Percentiles rank a stretch among this genome's conserved stretches.
Conservation (phyloP, 352 stramenopile genomes). For the Hyaloperonospora brassicae region DNA sequence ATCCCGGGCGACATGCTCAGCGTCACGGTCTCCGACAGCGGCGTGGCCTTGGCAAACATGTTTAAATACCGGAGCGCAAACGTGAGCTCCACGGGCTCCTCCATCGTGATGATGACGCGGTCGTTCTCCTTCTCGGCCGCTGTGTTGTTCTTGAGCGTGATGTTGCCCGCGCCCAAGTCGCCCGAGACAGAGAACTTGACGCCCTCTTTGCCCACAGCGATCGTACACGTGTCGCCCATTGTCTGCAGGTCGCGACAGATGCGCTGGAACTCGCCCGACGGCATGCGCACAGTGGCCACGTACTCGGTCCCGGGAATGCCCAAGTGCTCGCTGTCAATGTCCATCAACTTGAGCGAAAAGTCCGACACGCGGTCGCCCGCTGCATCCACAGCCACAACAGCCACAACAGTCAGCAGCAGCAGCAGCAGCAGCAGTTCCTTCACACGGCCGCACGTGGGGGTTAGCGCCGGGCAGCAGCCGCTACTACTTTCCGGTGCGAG, state of each 20-base stretch:
- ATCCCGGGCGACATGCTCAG: conserved; percentile 97
- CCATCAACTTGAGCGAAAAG: conserved; percentile 99
- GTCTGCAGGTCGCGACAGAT: conserved; percentile 98
- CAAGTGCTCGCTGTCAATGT: conserved; percentile 98
- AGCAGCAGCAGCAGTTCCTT: too few relatives aligned
- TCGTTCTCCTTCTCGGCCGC: conserved; percentile 82
- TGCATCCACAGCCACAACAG: conserved; percentile 13
- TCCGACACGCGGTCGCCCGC: conserved; percentile 90
- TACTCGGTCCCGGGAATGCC: conserved; percentile 98
- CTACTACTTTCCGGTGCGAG: background rate
- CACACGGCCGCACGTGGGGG: too few relatives aligned
- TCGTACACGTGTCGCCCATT: conserved; percentile 97
- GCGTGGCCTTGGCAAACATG: conserved; percentile 99
- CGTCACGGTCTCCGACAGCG: conserved; percentile 91
- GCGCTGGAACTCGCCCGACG: conserved; percentile 94
- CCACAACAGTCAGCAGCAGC: background rate
- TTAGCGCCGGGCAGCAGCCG: background rate
- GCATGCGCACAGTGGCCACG: conserved; percentile 93
- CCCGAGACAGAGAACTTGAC: conserved; percentile 96
- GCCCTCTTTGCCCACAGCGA: conserved; percentile 94
- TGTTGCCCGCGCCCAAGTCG: conserved; percentile 95
- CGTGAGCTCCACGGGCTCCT: conserved; percentile 97
- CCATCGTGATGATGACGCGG: conserved; percentile 96
- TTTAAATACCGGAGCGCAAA: conserved; percentile 99
- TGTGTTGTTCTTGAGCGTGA: conserved; percentile 88